phyloP scores from a whole-genome alignment of 345 rosid genomes.

The Trapa bicornis region DNA sequence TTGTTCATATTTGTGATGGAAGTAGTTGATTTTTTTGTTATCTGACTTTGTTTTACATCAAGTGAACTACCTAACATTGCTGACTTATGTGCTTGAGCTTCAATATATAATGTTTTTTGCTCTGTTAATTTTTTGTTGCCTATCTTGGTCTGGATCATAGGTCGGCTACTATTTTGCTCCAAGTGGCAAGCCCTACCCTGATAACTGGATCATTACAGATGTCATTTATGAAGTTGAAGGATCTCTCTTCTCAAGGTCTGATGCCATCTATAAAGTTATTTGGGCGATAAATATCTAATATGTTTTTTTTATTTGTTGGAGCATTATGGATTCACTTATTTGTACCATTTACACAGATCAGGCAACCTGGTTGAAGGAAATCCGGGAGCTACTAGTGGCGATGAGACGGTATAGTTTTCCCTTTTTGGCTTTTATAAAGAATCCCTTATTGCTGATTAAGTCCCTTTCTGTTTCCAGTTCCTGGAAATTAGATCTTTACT shows the following conservation, averaged over 20 bases:
- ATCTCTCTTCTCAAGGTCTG: conserved; percentile 62
- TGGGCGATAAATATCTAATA: background rate
- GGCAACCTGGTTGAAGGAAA: conserved; percentile 85
- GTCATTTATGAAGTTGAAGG: conserved; percentile 85
- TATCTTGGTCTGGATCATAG: conserved; percentile 26
- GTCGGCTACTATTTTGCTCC: conserved; percentile 96
- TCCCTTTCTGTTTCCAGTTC: conserved; percentile 1
- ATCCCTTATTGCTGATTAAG: background rate
- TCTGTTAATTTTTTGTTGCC: background rate
- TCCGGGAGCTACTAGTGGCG: conserved; percentile 83
- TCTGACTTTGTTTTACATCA: background rate
- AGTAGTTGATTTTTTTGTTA: background rate
- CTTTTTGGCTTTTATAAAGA: conserved; percentile 7
- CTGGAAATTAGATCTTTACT: background rate
- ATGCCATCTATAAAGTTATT: background rate
- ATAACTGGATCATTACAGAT: conserved; percentile 96
- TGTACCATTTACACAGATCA: conserved; percentile 46
- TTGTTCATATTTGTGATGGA: background rate
- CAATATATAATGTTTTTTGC: background rate
- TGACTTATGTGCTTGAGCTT: background rate
- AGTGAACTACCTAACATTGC: background rate
- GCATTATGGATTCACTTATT: background rate
- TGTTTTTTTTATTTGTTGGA: background rate
- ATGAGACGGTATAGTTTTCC: conserved; percentile 63
- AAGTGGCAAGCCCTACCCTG: conserved; percentile 98